These are phyloP conservation scores for Camellia lanceoleosa DNA, from an alignment of 148 eudicot species.

Conservation along the genomic window DNA sequence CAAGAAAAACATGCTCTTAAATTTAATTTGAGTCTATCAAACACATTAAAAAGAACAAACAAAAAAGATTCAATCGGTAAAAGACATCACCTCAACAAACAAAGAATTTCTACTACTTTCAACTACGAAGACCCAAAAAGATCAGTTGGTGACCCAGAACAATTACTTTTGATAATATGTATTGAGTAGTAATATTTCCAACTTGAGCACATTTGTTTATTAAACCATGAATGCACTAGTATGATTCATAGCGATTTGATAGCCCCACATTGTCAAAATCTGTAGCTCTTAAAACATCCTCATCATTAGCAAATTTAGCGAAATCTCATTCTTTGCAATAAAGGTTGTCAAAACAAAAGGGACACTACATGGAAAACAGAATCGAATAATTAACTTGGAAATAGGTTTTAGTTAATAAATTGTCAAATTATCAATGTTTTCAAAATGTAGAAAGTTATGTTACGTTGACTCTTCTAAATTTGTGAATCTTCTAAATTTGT, in stretches of 20 bases:
- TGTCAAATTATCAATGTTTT: neutral
- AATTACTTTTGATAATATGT: conserved; percentile 10
- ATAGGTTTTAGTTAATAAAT: neutral
- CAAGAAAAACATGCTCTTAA: neutral
- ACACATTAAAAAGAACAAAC: neutral
- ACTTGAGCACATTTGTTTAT: conserved; percentile 7
- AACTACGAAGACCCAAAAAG: neutral
- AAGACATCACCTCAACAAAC: neutral
- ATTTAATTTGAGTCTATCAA: neutral
- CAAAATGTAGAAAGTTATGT: neutral
- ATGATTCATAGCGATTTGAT: neutral
- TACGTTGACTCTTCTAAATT: too few relatives aligned
- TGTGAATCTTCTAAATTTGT: too few relatives aligned
- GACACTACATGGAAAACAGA: neutral
- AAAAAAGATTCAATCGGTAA: neutral
- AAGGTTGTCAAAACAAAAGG: neutral
- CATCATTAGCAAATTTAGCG: neutral
- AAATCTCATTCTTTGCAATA: neutral
- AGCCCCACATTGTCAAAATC: neutral
- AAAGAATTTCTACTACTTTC: neutral
- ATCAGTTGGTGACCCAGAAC: neutral
- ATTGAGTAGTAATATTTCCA: neutral
- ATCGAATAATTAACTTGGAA: neutral
- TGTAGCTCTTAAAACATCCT: neutral
- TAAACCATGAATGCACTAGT: conserved; percentile 2